Base-by-base conservation (phyloP, 108 stramenopile genomes). In the Nitzschia sp. region DNA sequence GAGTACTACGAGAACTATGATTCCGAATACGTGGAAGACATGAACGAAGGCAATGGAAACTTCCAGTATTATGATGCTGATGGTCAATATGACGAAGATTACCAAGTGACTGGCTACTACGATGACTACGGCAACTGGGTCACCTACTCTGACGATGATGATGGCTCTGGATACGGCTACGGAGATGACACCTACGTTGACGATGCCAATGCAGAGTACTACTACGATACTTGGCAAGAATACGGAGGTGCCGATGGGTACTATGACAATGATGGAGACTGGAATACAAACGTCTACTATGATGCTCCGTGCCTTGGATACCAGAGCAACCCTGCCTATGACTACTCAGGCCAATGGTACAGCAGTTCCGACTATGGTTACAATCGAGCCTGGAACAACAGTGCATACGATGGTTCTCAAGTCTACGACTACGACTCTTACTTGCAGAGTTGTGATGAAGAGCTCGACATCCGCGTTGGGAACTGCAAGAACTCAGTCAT, bases 401-500 rank as follows among this genome's bases (percentile, higher is more conserved):
- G 12, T 2, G 24, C 15, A 1, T 54, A 54, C 21, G 11, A 54
- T 22, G 17, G 12, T 12, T 12, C 11, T 19, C 20, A 54, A 54
- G 20, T 25, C 22, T 12, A 1, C 20, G 6, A 54, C 53, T 21
- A 54, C 24, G 53, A 8, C 1, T 15, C 11, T 15, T 48, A 48
- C 17, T 17, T 48, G 46, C 14, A 48, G 14, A 17, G 17, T 15
- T 48, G 46, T 6, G 46, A 48, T 17, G 17, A 17, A 1, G n/a
- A 29, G n/a, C 26, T 58, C 5, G n/a, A 34, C n/a, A 58, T 58
- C 37, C 29, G 29, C 10, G 21, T 56, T 17, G 56, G 51, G 21
- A 71, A 62, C 50, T 72, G 71, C 63, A 41, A 14, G 51, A 42
- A 41, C 12, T 50, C 71, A 5, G 11, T 48, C 9, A 34, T 72